Conservation (phyloP, 2,329 filamentous ascomycete genomes). For the Colletotrichum scovillei region DNA sequence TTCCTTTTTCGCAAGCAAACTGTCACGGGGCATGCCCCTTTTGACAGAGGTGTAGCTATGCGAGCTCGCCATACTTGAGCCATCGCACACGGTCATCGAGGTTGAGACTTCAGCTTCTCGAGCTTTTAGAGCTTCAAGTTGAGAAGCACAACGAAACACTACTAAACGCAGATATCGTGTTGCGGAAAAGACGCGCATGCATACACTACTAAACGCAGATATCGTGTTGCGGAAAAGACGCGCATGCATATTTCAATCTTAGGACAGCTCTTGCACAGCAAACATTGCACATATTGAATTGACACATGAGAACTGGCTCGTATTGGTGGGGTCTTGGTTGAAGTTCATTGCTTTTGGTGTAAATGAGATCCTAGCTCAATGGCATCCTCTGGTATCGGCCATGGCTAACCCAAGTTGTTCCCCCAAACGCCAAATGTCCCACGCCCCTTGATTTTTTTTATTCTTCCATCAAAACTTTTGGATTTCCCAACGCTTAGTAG, state of each 20-base stretch:
- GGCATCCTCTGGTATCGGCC: slow-evolving; percentile 48
- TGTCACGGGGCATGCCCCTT: too few relatives aligned
- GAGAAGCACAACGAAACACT: background rate
- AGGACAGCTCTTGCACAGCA: background rate
- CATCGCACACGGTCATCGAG: background rate
- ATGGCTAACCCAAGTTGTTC: slow-evolving; percentile 46
- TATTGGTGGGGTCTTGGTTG: slow-evolving; percentile 34
- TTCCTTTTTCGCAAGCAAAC: too few relatives aligned
- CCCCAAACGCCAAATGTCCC: slow-evolving; percentile 51
- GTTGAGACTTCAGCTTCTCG: background rate
- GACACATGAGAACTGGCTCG: slow-evolving; percentile 26
- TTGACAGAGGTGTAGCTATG: background rate
- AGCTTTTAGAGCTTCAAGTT: background rate
- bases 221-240: too few relatives aligned
- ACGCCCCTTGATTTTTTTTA: slow-evolving; percentile 40
- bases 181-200: too few relatives aligned
- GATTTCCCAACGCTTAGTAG: slow-evolving; percentile 73
- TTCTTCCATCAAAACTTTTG: slow-evolving; percentile 33
- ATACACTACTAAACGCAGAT: too few relatives aligned
- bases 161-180: too few relatives aligned
- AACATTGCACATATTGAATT: background rate
- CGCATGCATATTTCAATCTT: background rate
- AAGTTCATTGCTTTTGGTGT: slow-evolving; percentile 47
- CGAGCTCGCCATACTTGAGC: background rate
- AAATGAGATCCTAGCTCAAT: slow-evolving; percentile 46